phyloP scores from a whole-genome alignment of 306 rosid species.

The Dalbergia cochinchinensis region DNA sequence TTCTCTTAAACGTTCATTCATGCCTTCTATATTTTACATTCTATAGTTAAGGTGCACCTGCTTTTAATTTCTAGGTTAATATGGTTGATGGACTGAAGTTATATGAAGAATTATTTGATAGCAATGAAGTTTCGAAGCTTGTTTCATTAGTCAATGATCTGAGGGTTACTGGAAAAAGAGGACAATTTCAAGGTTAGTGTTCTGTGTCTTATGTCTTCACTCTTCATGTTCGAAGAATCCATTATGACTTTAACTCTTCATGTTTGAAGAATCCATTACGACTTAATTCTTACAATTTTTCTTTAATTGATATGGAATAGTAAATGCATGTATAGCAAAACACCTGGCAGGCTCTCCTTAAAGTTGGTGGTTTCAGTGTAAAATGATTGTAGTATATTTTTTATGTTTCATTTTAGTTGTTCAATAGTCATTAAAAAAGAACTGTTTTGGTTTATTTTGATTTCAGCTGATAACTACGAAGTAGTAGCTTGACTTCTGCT shows the following conservation, averaged over 20 bases:
- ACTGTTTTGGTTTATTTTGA: no score
- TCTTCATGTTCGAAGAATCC: neutral
- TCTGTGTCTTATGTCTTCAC: neutral
- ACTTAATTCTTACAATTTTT: conserved; percentile 15
- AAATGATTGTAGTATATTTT: no score
- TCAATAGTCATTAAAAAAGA: no score
- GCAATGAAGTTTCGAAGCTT: conserved; percentile 70
- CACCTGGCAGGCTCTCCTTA: neutral
- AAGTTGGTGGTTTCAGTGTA: neutral
- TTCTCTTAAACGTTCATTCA: neutral
- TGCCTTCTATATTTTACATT: conserved; percentile 31
- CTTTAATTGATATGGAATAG: conserved; percentile 16
- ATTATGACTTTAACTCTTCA: neutral
- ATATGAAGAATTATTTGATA: conserved; percentile 66
- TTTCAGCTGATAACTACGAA: no score
- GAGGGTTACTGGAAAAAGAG: conserved; percentile 76
- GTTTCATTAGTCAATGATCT: conserved; percentile 72
- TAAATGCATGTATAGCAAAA: neutral
- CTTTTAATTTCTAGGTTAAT: conserved; percentile 65
- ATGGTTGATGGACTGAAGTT: conserved; percentile 83
- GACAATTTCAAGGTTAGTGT: conserved; percentile 79
- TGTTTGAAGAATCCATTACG: neutral
- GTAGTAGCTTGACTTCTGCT: no score
- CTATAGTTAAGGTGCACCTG: conserved; percentile 20
- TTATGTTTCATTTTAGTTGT: neutral